Percentiles rank a stretch among this genome's conserved stretches.
Evolutionary conservation across 805 yeast genomes (phyloP).

Genomic region (Myxozyma melibiosi): DNA sequence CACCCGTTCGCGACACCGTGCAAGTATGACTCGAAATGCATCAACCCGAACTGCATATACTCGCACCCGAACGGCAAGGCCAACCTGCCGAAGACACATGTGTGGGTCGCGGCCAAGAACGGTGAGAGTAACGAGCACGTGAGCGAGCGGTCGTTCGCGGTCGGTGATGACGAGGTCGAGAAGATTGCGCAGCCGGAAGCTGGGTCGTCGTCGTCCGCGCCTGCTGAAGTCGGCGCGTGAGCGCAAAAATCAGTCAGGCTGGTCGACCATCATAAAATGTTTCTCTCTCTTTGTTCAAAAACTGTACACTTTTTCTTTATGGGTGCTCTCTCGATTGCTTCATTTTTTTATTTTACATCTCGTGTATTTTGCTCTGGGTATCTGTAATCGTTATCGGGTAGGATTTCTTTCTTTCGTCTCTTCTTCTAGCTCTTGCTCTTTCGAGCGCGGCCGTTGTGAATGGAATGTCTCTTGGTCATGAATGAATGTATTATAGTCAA

Average conservation of each 20-base stretch:
- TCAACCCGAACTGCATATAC: conserved; percentile 68
- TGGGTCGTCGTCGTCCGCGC: background rate
- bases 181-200: background rate
- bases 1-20: conserved; percentile 83
- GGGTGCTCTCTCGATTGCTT: too few species aligned
- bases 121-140: conserved; percentile 4
- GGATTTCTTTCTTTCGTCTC: too few species aligned
- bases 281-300: background rate
- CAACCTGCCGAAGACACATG: conserved; percentile 11
- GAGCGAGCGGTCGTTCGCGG: conserved; percentile 26
- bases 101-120: conserved; percentile 13
- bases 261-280: background rate
- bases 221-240: background rate
- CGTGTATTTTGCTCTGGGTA: too few species aligned
- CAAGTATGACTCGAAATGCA: conserved; percentile 76
- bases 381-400: too few species aligned
- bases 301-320: too few species aligned
- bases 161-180: conserved; percentile 17
- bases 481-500: too few species aligned
- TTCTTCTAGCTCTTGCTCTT: too few species aligned
- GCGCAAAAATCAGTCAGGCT: too few species aligned
- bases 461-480: too few species aligned
- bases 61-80: conserved; percentile 71
- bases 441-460: too few species aligned
- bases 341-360: too few species aligned